Conservation (phyloP, 2,329 filamentous ascomycete species). For the Teratosphaeria gauchensis region DNA sequence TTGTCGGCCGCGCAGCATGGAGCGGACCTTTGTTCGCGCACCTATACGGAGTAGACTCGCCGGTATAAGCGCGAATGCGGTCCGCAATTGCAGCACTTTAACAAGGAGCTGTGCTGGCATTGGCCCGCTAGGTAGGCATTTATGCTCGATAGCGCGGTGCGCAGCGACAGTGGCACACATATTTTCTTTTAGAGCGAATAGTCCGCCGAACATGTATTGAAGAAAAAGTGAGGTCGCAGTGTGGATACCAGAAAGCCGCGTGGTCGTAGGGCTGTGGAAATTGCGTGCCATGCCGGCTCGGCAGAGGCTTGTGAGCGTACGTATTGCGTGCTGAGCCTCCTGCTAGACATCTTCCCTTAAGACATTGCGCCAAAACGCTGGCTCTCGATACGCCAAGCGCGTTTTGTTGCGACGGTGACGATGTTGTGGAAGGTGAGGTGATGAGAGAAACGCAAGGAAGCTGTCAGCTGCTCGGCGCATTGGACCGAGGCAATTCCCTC, state of each 20-base stretch:
- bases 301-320: background rate
- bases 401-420: background rate
- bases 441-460: background rate
- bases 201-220: background rate
- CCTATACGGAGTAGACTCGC: background rate
- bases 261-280: background rate
- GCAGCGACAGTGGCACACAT: background rate
- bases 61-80: background rate
- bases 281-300: background rate
- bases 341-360: background rate
- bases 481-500: background rate
- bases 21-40: background rate
- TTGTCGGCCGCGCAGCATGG: background rate
- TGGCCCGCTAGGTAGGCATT: background rate
- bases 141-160: background rate
- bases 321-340: background rate
- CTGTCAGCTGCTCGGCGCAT: background rate
- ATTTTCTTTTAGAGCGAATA: background rate
- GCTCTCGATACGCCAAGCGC: background rate
- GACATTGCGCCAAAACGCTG: background rate
- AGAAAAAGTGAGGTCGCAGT: background rate
- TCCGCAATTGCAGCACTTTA: background rate
- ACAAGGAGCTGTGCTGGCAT: background rate
- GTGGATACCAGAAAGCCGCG: background rate
- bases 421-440: background rate